phyloP scores from a whole-genome alignment of 1,284 basidiomycete species.

The Leccinum brunneo-olivaceum region DNA sequence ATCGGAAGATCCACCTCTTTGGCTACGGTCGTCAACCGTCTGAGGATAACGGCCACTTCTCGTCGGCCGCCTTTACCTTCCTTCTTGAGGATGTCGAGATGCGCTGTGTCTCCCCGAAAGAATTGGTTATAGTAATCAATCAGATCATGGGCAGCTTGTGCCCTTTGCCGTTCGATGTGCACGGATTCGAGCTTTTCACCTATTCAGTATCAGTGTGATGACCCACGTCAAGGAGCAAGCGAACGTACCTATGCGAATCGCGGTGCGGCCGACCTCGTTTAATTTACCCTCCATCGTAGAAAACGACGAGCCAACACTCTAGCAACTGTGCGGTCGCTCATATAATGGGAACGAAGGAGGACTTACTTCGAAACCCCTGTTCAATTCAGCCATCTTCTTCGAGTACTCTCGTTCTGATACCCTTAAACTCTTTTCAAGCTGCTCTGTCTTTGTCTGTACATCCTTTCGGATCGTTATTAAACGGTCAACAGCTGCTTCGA shows the following conservation, averaged over 20 bases:
- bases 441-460: conserved; percentile 82
- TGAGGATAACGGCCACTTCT: conserved; percentile 85
- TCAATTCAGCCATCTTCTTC: conserved; percentile 86
- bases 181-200: conserved; percentile 96
- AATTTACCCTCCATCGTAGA: conserved; percentile 81
- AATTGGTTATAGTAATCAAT: conserved; percentile 95
- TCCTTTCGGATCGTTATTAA: conserved; percentile 82
- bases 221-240: conserved; percentile 4
- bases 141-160: conserved; percentile 92
- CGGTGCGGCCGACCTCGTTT: conserved; percentile 90
- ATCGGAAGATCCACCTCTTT: conserved; percentile 87
- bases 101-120: conserved; percentile 75
- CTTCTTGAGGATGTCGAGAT: conserved; percentile 77
- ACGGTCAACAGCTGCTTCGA: conserved; percentile 85
- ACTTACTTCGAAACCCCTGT: conserved; percentile 85
- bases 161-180: conserved; percentile 86
- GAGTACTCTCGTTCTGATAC: conserved; percentile 91
- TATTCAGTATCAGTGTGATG: conserved; percentile 26
- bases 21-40: conserved; percentile 82
- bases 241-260: conserved; percentile 81
- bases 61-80: conserved; percentile 83
- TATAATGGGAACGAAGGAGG: neutral
- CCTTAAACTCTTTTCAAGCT: conserved; percentile 88
- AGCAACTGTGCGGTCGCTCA: conserved; percentile 9
- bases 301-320: conserved; percentile 83